Base-by-base conservation (phyloP, 2,329 filamentous ascomycete genomes). In the Chlorencoelia australis region DNA sequence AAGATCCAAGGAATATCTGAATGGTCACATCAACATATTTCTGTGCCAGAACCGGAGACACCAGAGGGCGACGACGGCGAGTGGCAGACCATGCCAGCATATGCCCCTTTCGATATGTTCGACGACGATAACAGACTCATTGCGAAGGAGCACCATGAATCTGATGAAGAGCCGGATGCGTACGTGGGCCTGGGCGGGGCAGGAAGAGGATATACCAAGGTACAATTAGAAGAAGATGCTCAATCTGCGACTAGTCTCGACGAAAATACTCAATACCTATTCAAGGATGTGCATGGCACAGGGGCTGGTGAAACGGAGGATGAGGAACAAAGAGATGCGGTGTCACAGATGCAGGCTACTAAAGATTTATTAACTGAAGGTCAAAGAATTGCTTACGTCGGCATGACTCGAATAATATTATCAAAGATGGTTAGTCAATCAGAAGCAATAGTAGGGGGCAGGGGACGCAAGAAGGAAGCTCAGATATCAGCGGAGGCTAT, bases 221-320 rank as follows among this genome's bases (percentile, higher is more conserved):
- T 98, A n/a, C 75, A 93, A 44, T 72, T 94, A 51, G 91, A 98
- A 51, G 91, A 98, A 46, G 91, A 98, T 59, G 88, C 80, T 10
- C 77, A 94, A 57, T 95, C 88, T 18, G 82, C 82, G 32, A 98
- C 87, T 3, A 96, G 89, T 62, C 77, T 98, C 77, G 91, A 98
- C 56, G 91, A 98, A 40, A 89, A 96, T 53, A 98, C 91, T 0
- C 79, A 87, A 38, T 98, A 98, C 57, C 70, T 98, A 3, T 98
- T 98, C 67, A 89, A 85, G 47, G 79, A 86, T 41, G 61, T 69
- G 10, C 69, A 68, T 36, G 69, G 66, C 29, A 73, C 70, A 40
- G 66, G 66, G 15, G 79, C 78, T 2, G 70, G 72, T 7, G 65
- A 73, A 4, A 51, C 66, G 24, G 73, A 79, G 33, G 83, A 88